phyloP scores from a whole-genome alignment of 208 protist species.

The Leishmania gerbilli region DNA sequence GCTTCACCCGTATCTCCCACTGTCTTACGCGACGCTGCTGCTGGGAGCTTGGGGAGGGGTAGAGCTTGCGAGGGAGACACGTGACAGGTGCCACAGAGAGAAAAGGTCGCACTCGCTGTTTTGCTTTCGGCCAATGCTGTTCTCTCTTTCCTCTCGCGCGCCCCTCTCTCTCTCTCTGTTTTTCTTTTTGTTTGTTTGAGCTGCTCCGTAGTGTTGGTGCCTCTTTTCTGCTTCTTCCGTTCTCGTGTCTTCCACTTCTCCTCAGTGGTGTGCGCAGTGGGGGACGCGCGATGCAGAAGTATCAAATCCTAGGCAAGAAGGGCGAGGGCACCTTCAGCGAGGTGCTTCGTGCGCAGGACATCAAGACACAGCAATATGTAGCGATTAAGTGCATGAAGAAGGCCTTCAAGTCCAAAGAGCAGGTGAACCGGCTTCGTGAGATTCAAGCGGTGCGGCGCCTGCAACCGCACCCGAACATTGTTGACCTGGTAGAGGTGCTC shows the following conservation, averaged over 20 bases:
- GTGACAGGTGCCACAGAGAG: background rate
- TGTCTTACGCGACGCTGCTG: background rate
- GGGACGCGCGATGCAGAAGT: conserved; percentile 82
- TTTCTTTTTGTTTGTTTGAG: background rate
- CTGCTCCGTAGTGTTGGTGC: background rate
- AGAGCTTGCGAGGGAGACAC: background rate
- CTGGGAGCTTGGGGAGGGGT: background rate
- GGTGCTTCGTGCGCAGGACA: conserved; percentile 95
- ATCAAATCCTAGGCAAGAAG: conserved; percentile 95
- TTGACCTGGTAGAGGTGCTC: conserved; percentile 95
- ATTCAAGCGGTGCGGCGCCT: conserved; percentile 95
- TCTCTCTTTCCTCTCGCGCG: background rate
- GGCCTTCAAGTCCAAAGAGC: conserved; percentile 90
- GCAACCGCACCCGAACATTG: conserved; percentile 94
- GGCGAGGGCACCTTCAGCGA: conserved; percentile 98
- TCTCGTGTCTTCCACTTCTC: background rate
- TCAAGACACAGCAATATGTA: conserved; percentile 89
- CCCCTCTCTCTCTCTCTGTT: background rate
- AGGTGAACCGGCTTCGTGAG: conserved; percentile 97
- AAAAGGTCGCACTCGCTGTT: background rate
- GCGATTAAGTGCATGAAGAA: conserved; percentile 99
- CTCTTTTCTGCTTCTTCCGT: background rate
- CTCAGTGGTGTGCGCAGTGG: background rate
- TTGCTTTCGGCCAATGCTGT: background rate
- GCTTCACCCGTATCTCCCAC: background rate